Evolutionary conservation across 2,329 filamentous ascomycete species (phyloP).

Genomic region (Mollisiaceae sp.): DNA sequence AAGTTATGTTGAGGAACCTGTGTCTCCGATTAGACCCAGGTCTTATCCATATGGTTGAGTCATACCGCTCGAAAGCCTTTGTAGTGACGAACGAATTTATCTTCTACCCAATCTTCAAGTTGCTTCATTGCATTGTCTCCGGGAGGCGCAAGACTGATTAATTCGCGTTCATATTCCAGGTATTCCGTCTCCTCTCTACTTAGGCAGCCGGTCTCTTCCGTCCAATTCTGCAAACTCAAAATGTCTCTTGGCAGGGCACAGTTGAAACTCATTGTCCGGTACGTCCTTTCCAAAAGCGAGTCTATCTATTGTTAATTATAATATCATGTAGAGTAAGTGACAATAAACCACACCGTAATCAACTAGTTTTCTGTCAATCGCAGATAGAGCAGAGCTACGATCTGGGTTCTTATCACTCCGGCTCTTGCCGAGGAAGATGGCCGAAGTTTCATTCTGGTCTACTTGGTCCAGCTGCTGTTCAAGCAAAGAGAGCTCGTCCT

Average conservation of each 20-base stretch:
- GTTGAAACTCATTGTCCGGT: too few relatives aligned
- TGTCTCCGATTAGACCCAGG: background rate
- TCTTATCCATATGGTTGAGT: background rate
- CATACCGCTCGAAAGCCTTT: background rate
- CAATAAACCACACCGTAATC: too few relatives aligned
- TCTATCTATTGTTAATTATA: too few relatives aligned
- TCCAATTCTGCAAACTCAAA: background rate
- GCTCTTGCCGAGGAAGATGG: too few relatives aligned
- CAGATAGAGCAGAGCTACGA: too few relatives aligned
- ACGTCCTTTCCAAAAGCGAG: too few relatives aligned
- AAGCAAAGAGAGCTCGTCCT: too few relatives aligned
- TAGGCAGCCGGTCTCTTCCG: background rate
- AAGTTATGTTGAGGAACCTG: background rate
- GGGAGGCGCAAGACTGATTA: background rate
- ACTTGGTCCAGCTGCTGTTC: too few relatives aligned
- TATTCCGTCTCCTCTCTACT: background rate
- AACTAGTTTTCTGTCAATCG: too few relatives aligned
- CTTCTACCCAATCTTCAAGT: background rate
- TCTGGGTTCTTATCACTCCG: too few relatives aligned
- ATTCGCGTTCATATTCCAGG: background rate
- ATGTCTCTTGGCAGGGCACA: background rate
- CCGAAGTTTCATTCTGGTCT: too few relatives aligned
- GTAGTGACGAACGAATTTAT: background rate
- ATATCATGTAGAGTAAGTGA: too few relatives aligned
- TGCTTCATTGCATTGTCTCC: background rate